phyloP scores from a whole-genome alignment of 2,329 filamentous ascomycete species.

The Seiridium cupressi region DNA sequence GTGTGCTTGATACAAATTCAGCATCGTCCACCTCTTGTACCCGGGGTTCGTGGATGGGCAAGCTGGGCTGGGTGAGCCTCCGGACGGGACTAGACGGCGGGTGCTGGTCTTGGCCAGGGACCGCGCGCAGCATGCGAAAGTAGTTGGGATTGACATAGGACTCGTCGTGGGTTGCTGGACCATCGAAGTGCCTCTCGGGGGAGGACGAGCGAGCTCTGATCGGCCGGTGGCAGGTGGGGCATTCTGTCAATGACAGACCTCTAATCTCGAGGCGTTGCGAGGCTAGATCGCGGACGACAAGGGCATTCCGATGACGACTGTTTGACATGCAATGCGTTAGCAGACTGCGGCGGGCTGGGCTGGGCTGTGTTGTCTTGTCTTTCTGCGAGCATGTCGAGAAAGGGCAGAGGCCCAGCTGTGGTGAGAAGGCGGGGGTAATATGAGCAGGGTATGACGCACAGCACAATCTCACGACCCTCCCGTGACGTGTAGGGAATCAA shows the following conservation, averaged over 20 bases:
- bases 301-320: conserved; percentile 80
- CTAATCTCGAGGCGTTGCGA: conserved; percentile 85
- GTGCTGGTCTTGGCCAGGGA: conserved; percentile 36
- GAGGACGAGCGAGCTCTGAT: conserved; percentile 43
- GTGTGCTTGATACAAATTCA: conserved; percentile 54
- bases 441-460: conserved; percentile 54
- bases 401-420: neutral
- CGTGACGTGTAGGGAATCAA: conserved; percentile 73
- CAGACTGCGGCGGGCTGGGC: neutral
- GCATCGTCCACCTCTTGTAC: conserved; percentile 29
- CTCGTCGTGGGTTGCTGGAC: conserved; percentile 40
- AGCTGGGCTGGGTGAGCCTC: conserved; percentile 47
- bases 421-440: neutral
- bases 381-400: neutral
- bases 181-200: conserved; percentile 50
- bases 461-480: conserved; percentile 74
- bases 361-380: neutral
- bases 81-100: conserved; percentile 53
- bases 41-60: conserved; percentile 24
- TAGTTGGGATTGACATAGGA: conserved; percentile 89
- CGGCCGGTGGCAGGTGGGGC: conserved; percentile 87
- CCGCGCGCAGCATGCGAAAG: conserved; percentile 83
- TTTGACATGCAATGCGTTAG: neutral
- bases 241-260: conserved; percentile 63
- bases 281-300: conserved; percentile 85